Evolutionary conservation across 768 basidiomycete species (phyloP), one percentile per base, ranked within the genome.

Genomic region (Naematelia encephala): DNA sequence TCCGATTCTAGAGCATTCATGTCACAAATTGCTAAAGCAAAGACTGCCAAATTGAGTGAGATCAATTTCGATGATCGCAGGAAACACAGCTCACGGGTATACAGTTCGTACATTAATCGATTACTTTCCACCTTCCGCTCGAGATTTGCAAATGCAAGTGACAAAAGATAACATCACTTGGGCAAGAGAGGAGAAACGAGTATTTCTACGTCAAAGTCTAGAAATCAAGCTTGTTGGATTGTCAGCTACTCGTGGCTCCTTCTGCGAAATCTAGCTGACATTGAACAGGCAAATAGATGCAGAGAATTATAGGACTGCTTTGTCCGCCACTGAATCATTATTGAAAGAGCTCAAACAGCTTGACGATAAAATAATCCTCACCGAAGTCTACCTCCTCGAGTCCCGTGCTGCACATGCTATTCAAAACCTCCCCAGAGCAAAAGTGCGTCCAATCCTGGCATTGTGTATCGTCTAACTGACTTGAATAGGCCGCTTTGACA

Each of bases 351-450:
- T 99, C 19, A 91, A 89, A 78, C 84, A 87, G 23, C 80, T 99
- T 25, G 94, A 99, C 76, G 96, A 98, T 80, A 98, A 98, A 81
- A 88, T 94, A 84, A 89, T 98, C 61, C 82, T 99, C 27, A 97
- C 93, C 2, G 94, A 98, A 74, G 92, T 98, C 0, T 92, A 94
- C 69, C 82, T 99, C 8, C 83, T 98, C 39, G 94, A 99, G 78
- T 90, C 89, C 57, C 80, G 91, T 45, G 90, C 93, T 1, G 90
- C 93, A 72, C 85, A 91, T 60, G 91, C 90, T 1, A 84, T 91
- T 56, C 87, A 87, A 21, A 98, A 98, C 78, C 79, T 92, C 51
- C 81, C 90, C 4, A 92, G 96, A 75, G 84, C 93, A 13, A 98
- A 97, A 82, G 90, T 87, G 48, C 5, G 80, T 70, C n/a, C 23